Conservation (phyloP, 768 basidiomycete genomes). For the Podaxis carcinomalis region DNA sequence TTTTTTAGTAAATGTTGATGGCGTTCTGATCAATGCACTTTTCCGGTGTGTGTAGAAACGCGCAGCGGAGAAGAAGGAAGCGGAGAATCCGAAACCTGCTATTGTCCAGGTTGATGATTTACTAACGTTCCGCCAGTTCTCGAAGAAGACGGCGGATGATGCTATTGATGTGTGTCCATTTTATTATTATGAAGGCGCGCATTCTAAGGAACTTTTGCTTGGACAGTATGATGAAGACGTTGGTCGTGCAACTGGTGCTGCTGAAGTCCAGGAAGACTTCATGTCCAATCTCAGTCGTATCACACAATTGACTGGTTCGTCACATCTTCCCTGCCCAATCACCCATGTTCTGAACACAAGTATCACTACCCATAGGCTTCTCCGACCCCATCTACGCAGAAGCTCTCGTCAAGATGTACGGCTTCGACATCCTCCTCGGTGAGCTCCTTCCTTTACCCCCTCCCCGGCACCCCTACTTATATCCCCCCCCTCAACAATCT, state of each 20-base stretch:
- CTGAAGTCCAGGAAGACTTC: constrained; percentile 86
- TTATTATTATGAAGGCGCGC: background rate
- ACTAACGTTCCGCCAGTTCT: constrained; percentile 89
- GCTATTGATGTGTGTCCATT: constrained; percentile 56
- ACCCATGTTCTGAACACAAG: background rate
- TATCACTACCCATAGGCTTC: constrained; percentile 55
- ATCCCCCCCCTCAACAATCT: background rate
- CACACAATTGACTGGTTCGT: constrained; percentile 83
- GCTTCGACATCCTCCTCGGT: constrained; percentile 95
- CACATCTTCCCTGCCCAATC: background rate
- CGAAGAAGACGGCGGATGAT: constrained; percentile 84
- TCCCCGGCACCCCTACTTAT: background rate
- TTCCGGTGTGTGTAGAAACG: constrained; percentile 55
- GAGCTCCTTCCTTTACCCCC: constrained; percentile 14
- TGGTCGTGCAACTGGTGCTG: constrained; percentile 81
- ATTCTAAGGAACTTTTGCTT: constrained; percentile 1
- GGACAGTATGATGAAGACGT: constrained; percentile 84
- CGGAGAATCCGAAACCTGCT: constrained; percentile 60
- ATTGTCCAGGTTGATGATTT: constrained; percentile 93
- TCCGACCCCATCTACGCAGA: constrained; percentile 98
- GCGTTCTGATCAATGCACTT: background rate
- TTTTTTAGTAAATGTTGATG: background rate
- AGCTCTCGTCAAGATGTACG: constrained; percentile 95
- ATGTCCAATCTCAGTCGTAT: constrained; percentile 92
- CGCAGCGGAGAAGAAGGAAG: constrained; percentile 85